Evolutionary conservation across 495 filamentous ascomycete genomes (phyloP).

Genomic region (Talaromyces borbonicus): DNA sequence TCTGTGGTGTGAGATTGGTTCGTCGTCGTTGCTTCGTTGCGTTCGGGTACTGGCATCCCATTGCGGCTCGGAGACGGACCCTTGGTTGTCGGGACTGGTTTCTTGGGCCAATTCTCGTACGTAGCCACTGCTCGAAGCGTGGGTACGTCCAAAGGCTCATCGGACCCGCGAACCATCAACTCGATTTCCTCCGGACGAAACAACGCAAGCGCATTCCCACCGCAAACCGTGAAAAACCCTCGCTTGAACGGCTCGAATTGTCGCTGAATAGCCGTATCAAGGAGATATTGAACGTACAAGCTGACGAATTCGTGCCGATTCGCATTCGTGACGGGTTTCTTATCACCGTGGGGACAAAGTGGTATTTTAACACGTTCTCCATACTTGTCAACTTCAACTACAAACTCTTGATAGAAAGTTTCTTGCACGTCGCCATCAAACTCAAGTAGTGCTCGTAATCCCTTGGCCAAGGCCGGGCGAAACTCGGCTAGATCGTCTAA

Average conservation of each 20-base stretch:
- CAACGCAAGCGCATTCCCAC: conserved; percentile 77
- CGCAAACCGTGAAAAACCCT: conserved; percentile 89
- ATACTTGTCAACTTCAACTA: conserved; percentile 68
- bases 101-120: conserved; percentile 66
- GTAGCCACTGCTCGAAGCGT: conserved; percentile 68
- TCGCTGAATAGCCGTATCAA: conserved; percentile 67
- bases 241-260: conserved; percentile 96
- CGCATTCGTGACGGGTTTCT: conserved; percentile 67
- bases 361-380: conserved; percentile 54
- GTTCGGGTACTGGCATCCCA: background rate
- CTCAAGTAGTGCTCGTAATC: conserved; percentile 66
- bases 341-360: conserved; percentile 68
- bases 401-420: conserved; percentile 77
- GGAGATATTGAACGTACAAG: conserved; percentile 69
- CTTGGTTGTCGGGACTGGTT: conserved; percentile 4
- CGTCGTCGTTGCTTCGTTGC: background rate
- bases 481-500: conserved; percentile 82
- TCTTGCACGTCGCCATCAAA: conserved; percentile 79
- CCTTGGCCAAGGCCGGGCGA: conserved; percentile 65
- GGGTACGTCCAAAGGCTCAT: conserved; percentile 69
- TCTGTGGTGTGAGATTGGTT: background rate
- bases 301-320: conserved; percentile 88
- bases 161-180: conserved; percentile 78
- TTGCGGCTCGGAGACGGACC: too few relatives aligned
- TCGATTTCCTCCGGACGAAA: conserved; percentile 96